Percentiles rank a stretch among this genome's conserved stretches.
Evolutionary conservation across 208 protist genomes (phyloP).

Genomic region (Phytomonas sp.): DNA sequence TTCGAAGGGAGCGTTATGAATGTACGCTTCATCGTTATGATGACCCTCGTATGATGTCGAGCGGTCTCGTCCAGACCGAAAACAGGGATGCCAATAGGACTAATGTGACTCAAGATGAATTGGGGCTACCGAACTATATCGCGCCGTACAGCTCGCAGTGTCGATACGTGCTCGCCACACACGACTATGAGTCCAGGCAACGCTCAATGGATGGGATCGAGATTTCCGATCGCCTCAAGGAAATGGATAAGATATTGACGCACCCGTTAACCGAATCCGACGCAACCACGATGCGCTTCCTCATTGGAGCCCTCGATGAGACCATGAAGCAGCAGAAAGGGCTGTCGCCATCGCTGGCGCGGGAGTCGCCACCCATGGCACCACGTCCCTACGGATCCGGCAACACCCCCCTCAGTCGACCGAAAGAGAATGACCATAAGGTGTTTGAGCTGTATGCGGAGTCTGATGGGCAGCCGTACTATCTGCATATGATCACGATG

Average conservation of each 20-base stretch:
- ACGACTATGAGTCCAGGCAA: constrained; percentile 35
- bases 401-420: neutral
- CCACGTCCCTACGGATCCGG: constrained; percentile 5
- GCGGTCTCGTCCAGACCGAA: neutral
- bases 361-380: constrained; percentile 30
- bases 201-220: constrained; percentile 34
- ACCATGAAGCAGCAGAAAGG: constrained; percentile 35
- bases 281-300: constrained; percentile 29
- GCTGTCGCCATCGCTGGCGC: constrained; percentile 26
- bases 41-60: constrained; percentile 26
- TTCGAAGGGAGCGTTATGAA: constrained; percentile 38
- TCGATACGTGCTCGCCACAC: constrained; percentile 64
- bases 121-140: constrained; percentile 36
- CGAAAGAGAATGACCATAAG: constrained; percentile 4
- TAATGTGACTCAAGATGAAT: neutral
- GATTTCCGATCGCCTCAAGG: constrained; percentile 40
- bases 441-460: constrained; percentile 70
- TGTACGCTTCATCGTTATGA: constrained; percentile 66
- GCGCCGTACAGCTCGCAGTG: constrained; percentile 46
- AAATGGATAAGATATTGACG: constrained; percentile 18
- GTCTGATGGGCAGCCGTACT: constrained; percentile 64
- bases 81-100: neutral
- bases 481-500: constrained; percentile 67
- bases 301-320: constrained; percentile 49
- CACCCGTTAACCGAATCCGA: constrained; percentile 51